Percentiles rank a stretch among this genome's conserved stretches.
These are phyloP conservation scores for Kwoniella shandongensis DNA, from an alignment of 768 basidiomycete genomes.

Conservation along the genomic window DNA sequence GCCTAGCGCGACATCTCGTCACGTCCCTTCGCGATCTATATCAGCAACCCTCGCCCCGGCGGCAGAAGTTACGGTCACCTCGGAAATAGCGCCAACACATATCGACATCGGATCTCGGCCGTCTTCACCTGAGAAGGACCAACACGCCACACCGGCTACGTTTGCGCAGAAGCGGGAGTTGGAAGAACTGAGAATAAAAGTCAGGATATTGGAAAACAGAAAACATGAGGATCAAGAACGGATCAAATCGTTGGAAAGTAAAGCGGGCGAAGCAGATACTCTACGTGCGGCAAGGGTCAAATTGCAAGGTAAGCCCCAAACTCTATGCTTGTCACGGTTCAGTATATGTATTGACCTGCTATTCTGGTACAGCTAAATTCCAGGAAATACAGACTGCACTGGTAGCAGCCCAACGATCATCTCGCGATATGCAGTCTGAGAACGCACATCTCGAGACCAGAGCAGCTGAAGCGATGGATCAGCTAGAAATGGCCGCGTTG, in stretches of 20 bases:
- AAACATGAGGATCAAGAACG: conserved; percentile 81
- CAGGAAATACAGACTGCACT: conserved; percentile 77
- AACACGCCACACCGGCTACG: background rate
- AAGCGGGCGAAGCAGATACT: conserved; percentile 78
- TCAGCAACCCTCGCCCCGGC: conserved; percentile 16
- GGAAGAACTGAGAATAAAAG: conserved; percentile 76
- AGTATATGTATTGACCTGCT: conserved; percentile 8
- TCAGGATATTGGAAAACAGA: conserved; percentile 80
- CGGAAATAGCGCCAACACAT: conserved; percentile 2
- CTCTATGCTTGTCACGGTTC: background rate
- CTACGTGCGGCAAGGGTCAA: conserved; percentile 84
- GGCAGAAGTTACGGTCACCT: background rate
- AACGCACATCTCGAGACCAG: conserved; percentile 71
- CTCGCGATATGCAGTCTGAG: conserved; percentile 70
- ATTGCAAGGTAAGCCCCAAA: conserved; percentile 60
- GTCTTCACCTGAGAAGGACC: conserved; percentile 25
- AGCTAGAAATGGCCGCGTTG: conserved; percentile 89
- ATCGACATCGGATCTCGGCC: conserved; percentile 9
- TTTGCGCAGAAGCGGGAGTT: conserved; percentile 45
- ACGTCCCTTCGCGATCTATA: background rate
- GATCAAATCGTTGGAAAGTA: conserved; percentile 77
- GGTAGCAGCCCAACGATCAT: conserved; percentile 68
- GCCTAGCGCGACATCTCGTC: conserved; percentile 2
- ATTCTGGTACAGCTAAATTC: conserved; percentile 63
- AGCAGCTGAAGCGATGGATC: conserved; percentile 76